These are phyloP conservation scores for Apiospora rasikravindrae DNA, from an alignment of 2,329 filamentous ascomycete genomes.

Conservation along the genomic window DNA sequence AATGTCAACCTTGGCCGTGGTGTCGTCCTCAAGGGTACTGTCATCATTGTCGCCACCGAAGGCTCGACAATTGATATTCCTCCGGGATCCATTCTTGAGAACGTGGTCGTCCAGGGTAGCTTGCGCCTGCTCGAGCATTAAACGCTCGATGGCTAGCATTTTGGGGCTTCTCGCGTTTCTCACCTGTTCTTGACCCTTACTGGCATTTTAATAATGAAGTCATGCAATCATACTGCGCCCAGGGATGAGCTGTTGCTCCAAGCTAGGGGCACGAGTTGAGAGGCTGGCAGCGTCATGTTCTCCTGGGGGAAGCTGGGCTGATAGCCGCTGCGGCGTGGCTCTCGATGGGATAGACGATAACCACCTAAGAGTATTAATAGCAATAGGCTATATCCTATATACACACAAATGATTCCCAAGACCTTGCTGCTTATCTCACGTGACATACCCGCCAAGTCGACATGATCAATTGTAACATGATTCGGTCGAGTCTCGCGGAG, in stretches of 20 bases:
- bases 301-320: background rate
- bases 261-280: background rate
- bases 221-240: background rate
- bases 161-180: slow-evolving; percentile 5
- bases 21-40: slow-evolving; percentile 95
- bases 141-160: slow-evolving; percentile 21
- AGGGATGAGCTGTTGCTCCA: slow-evolving; percentile 11
- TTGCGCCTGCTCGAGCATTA: slow-evolving; percentile 76
- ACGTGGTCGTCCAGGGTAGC: slow-evolving; percentile 98
- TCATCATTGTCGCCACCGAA: slow-evolving; percentile 98
- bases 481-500: background rate
- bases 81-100: slow-evolving; percentile 95
- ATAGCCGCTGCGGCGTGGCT: background rate
- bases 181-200: slow-evolving; percentile 3
- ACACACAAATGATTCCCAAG: background rate
- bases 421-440: slow-evolving; percentile 2
- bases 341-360: slow-evolving; percentile 8
- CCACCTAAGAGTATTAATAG: slow-evolving; percentile 11
- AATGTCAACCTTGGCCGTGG: slow-evolving; percentile 96
- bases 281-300: background rate
- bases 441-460: background rate
- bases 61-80: slow-evolving; percentile 98
- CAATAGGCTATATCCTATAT: slow-evolving; percentile 12
- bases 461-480: background rate
- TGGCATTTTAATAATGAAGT: slow-evolving; percentile 15